These are phyloP conservation scores for Anthoceros angustus DNA, from an alignment of 225 moss, liverwort and hornwort species.

Conservation along the genomic window DNA sequence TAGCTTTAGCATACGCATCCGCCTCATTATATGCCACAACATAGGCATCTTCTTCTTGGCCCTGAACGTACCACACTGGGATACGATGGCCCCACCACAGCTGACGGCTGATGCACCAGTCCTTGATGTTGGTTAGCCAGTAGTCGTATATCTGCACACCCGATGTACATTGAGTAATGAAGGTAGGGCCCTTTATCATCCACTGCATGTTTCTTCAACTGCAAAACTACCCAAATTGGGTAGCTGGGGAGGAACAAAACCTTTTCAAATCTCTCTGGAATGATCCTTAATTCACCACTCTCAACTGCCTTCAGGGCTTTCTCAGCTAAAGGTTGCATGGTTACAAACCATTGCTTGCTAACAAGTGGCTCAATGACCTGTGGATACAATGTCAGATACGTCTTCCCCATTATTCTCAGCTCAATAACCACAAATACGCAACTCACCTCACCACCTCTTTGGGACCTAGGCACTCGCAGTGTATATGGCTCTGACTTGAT, in stretches of 20 bases:
- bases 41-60: constrained; percentile 48
- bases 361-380: constrained; percentile 86
- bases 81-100: constrained; percentile 96
- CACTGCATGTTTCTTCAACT: too few relatives aligned
- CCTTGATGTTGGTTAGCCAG: constrained; percentile 83
- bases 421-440: not conserved
- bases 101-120: constrained; percentile 91
- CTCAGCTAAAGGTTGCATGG: constrained; percentile 61
- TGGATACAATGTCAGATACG: not conserved
- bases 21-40: constrained; percentile 52
- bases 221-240: too few relatives aligned
- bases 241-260: constrained; percentile 10
- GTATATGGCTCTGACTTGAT: constrained; percentile 64
- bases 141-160: constrained; percentile 67
- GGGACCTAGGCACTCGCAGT: constrained; percentile 79
- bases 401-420: not conserved
- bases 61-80: constrained; percentile 73
- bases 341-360: constrained; percentile 89
- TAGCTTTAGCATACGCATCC: constrained; percentile 47
- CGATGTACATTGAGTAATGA: not conserved
- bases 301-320: constrained; percentile 56
- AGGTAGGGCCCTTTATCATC: not conserved
- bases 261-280: constrained; percentile 94
- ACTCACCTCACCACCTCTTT: constrained; percentile 91
- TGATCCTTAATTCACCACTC: constrained; percentile 51